Evolutionary conservation across 495 filamentous ascomycete genomes (phyloP).

Genomic region (Corynascus novoguineensis): DNA sequence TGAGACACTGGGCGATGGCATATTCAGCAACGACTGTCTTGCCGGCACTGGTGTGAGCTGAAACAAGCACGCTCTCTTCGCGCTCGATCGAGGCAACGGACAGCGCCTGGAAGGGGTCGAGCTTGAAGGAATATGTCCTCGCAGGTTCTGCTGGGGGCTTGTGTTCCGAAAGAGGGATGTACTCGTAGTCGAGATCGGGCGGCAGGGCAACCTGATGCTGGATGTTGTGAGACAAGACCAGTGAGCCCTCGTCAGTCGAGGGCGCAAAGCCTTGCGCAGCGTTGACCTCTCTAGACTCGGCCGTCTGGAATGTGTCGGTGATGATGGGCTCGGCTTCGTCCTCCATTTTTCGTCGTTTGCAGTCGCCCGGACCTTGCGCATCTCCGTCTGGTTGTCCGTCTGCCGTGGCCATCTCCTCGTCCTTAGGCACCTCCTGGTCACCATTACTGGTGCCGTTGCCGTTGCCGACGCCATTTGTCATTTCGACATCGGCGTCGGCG

Average conservation of each 20-base stretch:
- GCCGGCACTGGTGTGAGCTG: conserved; percentile 94
- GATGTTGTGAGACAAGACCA: conserved; percentile 91
- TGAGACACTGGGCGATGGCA: conserved; percentile 94
- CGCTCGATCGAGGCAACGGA: conserved; percentile 90
- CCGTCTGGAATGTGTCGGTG: conserved; percentile 93
- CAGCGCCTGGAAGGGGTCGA: conserved; percentile 95
- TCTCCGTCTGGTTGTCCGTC: conserved; percentile 19
- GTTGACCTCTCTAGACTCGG: conserved; percentile 81
- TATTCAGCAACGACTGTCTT: conserved; percentile 98
- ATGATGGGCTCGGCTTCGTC: conserved; percentile 73
- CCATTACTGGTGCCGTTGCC: not conserved
- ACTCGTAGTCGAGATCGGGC: conserved; percentile 74
- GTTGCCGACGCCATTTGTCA: conserved; percentile 38
- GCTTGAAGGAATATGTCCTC: conserved; percentile 74
- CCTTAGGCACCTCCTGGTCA: not conserved
- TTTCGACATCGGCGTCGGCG: conserved; percentile 65
- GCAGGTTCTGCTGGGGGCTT: conserved; percentile 79
- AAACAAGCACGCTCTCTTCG: conserved; percentile 92
- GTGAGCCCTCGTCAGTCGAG: conserved; percentile 52
- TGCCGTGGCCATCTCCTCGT: conserved; percentile 5
- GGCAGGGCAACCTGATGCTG: conserved; percentile 96
- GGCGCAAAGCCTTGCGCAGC: conserved; percentile 75
- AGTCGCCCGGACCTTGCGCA: conserved; percentile 30
- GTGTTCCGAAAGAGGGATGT: conserved; percentile 87
- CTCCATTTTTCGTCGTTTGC: conserved; percentile 72